Base-by-base conservation (phyloP, 108 stramenopile genomes). In the Cyclotella cryptica region DNA sequence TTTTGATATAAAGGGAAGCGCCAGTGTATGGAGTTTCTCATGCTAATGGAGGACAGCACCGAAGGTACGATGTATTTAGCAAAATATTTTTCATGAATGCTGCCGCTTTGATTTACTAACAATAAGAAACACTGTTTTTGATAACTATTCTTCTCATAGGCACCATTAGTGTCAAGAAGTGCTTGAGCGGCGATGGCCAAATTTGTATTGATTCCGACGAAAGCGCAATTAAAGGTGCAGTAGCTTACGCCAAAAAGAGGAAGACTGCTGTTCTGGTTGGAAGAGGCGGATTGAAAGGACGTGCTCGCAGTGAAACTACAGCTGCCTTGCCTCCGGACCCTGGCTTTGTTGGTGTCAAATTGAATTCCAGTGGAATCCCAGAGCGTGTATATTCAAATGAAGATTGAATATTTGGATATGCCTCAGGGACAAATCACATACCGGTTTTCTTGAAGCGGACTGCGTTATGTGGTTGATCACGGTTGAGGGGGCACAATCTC, bases 191-290 rank as follows among this genome's bases (percentile, higher is more conserved):
- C 7, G 91, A 92, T 26, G 93, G 93, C 9, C 90, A 77, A n/a
- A 88, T 95, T 30, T 84, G 86, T 12, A 75, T 92, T 29, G 93
- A 94, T 21, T 85, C 85, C 6, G 93, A 95, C 47, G 92, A 95
- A 60, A 67, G 40, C 3, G 87, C 73, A 22, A 74, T 86, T 39
- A 84, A 84, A 47, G 81, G 79, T 17, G 85, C 89, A 10, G 59
- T 78, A 11, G 78, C 78, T 6, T 91, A 59, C 51, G 83, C 75
- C 15, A 85, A 87, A 57, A 60, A 59, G 19, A 77, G 73, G 29
- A 77, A 57, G 52, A 47, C 14, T 22, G 45, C 57, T 9, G 66
- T 54, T 17, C 19, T 60, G n/a, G 46, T 63, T 0, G 46, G 42
- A 28, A 70, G 54, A 64, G 46, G 69, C 57, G 57, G 60, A 24